Conservation (phyloP, 1,139 yeast species). For the Taphrina betulina region DNA sequence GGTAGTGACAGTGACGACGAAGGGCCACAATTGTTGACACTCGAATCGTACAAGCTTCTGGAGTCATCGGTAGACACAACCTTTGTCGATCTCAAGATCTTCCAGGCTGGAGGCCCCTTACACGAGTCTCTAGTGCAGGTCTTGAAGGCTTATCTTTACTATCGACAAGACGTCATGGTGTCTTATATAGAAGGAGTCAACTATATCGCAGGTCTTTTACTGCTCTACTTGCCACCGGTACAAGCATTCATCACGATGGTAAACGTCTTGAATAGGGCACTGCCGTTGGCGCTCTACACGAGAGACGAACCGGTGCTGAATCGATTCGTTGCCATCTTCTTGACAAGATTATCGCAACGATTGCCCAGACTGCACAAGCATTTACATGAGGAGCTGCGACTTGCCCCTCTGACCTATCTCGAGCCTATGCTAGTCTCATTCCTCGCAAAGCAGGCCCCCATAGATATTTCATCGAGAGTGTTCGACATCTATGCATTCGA, state of each 20-base stretch:
- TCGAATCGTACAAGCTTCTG: constrained; percentile 6
- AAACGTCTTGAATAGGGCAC: constrained; percentile 48
- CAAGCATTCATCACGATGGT: constrained; percentile 51
- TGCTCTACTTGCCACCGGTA: constrained; percentile 47
- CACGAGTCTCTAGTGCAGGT: constrained; percentile 44
- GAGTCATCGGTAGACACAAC: constrained; percentile 44
- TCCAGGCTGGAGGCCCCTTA: constrained; percentile 45
- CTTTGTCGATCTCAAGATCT: constrained; percentile 52
- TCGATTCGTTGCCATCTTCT: constrained; percentile 50
- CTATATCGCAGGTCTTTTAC: constrained; percentile 49
- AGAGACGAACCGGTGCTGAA: constrained; percentile 43
- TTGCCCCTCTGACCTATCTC: constrained; percentile 47
- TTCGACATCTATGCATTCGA: constrained; percentile 63
- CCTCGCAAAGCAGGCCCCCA: constrained; percentile 45
- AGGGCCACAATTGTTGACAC: constrained; percentile 4
- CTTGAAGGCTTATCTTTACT: constrained; percentile 44
- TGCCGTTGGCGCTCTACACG: constrained; percentile 43
- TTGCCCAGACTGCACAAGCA: constrained; percentile 54
- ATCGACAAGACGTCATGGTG: constrained; percentile 41
- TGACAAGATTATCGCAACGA: constrained; percentile 50
- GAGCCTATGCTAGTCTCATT: constrained; percentile 45
- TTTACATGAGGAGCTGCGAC: constrained; percentile 47
- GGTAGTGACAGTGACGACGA: constrained; percentile 6
- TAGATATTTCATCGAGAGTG: constrained; percentile 48
- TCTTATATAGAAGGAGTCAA: constrained; percentile 40